Evolutionary conservation across 371 early-diverging fungal species (phyloP), one percentile per base, ranked within the genome.

Genomic region (Choanephora cucurbitarum): DNA sequence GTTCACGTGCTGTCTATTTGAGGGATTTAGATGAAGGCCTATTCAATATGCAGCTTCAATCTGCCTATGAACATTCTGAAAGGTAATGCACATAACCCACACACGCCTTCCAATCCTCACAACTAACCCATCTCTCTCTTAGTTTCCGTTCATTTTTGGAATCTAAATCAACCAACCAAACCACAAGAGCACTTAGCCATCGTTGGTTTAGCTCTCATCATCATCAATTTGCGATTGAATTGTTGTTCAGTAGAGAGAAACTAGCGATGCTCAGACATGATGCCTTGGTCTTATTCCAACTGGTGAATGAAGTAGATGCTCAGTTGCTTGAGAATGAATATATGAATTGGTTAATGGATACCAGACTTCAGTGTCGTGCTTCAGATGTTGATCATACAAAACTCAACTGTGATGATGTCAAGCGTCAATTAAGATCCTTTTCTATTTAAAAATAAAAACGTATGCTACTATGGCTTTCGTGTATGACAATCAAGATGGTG

Each of bases 271-370:
- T 84, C 50, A 70, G 84, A 31, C 78, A 84, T 49, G 82, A 84
- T 60, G 66, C 77, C 18, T 52, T 84, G 57, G 73, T 80, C 24
- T 72, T 80, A 19, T 84, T 84, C 61, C 77, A 79, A 34, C 59
- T 76, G 5, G 68, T 84, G 24, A 84, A 82, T 46, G 75, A 81
- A 48, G 64, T 82, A 8, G 84, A 84, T 58, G 68, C 70, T 17
- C 77, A 77, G 22, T 53, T 84, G 28, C 46, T 81, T 47, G 80
- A 82, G 44, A 74, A 79, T 8, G 84, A 82, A 56, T 84, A 82
- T 49, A 60, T 76, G 39, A 84, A 84, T 44, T 84, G 84, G 84
- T 52, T 84, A 45, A 67, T 84, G 73, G 84, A 84, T 52, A 72
- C 73, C 1, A 61, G 76, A 22, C 64, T 75, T 9, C 64, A 73